Percentiles rank a stretch among this genome's conserved stretches.
phyloP scores from a whole-genome alignment of 225 moss, liverwort and hornwort genomes.

The Thuidium tamariscinum region DNA sequence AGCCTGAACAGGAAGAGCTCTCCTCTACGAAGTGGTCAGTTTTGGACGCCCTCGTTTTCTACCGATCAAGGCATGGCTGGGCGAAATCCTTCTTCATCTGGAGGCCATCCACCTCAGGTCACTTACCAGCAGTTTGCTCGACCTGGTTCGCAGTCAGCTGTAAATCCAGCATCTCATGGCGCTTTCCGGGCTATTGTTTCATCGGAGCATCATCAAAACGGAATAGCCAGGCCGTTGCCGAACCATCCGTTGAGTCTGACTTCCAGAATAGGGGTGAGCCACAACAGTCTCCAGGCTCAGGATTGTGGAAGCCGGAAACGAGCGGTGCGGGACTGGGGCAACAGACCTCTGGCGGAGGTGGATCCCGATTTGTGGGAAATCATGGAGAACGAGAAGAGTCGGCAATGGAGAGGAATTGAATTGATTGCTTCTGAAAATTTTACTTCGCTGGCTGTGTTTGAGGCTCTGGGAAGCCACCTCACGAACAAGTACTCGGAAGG shows the following conservation, averaged over 20 bases:
- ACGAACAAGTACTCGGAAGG: slow-evolving; percentile 98
- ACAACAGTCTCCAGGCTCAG: slow-evolving; percentile 14
- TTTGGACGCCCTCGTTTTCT: slow-evolving; percentile 19
- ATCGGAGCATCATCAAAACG: slow-evolving; percentile 32
- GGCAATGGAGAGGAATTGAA: slow-evolving; percentile 88
- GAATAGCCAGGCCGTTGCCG: slow-evolving; percentile 8
- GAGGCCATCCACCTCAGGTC: slow-evolving; percentile 22
- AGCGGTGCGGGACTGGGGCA: slow-evolving; percentile 75
- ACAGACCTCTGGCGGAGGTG: slow-evolving; percentile 55
- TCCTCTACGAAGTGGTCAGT: slow-evolving; percentile 15
- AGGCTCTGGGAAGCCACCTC: slow-evolving; percentile 81
- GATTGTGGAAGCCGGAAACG: slow-evolving; percentile 22
- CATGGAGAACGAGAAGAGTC: slow-evolving; percentile 78
- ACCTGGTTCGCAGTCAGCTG: slow-evolving; percentile 11
- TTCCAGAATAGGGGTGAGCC: not conserved
- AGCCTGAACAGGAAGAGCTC: slow-evolving; percentile 25
- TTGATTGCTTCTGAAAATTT: slow-evolving; percentile 94
- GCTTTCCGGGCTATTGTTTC: slow-evolving; percentile 32
- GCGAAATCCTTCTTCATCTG: slow-evolving; percentile 7
- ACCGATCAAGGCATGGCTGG: slow-evolving; percentile 11
- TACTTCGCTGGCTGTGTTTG: slow-evolving; percentile 74
- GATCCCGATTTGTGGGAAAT: slow-evolving; percentile 78
- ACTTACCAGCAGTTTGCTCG: slow-evolving; percentile 18
- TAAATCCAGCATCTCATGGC: slow-evolving; percentile 11
- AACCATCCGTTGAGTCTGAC: slow-evolving; percentile 16